A percentile compares a stretch with the other conserved stretches of the same genome.
These are phyloP conservation scores for Datisca glomerata DNA, from an alignment of 306 rosid species.

Conservation along the genomic window DNA sequence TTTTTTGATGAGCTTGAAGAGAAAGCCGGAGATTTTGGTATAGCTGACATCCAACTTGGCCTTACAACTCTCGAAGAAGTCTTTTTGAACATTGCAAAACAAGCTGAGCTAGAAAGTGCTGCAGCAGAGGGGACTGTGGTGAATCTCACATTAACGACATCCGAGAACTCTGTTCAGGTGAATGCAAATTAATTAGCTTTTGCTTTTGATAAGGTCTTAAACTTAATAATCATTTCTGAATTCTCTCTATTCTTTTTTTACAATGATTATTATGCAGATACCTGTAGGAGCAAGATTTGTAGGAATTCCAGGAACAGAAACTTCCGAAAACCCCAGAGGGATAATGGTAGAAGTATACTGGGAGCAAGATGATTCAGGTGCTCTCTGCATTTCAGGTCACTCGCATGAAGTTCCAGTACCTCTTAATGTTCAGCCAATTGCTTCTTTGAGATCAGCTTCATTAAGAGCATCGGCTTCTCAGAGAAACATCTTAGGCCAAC, in stretches of 20 bases:
- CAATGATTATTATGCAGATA: constrained; percentile 38
- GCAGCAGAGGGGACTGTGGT: constrained; percentile 53
- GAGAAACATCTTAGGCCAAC: constrained; percentile 8
- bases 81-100: constrained; percentile 71
- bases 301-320: constrained; percentile 70
- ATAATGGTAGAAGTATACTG: constrained; percentile 71
- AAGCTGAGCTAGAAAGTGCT: constrained; percentile 80
- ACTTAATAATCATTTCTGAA: no score
- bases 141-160: constrained; percentile 39
- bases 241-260: no score
- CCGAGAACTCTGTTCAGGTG: constrained; percentile 48
- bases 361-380: constrained; percentile 77
- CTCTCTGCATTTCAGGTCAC: constrained; percentile 59
- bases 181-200: constrained; percentile 13
- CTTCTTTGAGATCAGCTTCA: constrained; percentile 19
- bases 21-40: constrained; percentile 53
- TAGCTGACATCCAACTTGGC: constrained; percentile 69
- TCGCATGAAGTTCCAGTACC: constrained; percentile 43
- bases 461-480: constrained; percentile 16
- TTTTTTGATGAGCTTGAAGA: constrained; percentile 67
- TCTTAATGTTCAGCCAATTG: constrained; percentile 15
- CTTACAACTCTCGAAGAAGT: constrained; percentile 88
- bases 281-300: constrained; percentile 68
- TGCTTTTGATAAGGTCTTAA: no score
- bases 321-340: constrained; percentile 50